Percentiles rank a stretch among this genome's conserved stretches.
These are phyloP conservation scores for Hypsizygus marmoreus DNA, from an alignment of 768 basidiomycete genomes.

Conservation along the genomic window DNA sequence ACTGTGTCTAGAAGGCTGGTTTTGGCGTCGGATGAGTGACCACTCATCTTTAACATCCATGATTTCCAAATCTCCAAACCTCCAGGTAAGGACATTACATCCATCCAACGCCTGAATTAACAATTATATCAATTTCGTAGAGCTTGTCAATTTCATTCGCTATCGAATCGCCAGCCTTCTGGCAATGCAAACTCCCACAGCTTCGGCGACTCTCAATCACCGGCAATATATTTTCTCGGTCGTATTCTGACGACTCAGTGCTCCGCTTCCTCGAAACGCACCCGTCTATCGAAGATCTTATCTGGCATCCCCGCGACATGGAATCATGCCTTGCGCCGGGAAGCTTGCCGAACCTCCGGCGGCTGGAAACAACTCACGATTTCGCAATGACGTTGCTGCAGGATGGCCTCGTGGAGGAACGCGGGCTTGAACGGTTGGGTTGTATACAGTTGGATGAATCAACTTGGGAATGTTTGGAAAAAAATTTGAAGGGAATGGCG, in stretches of 20 bases:
- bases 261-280: constrained; percentile 23
- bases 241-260: constrained; percentile 11
- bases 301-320: constrained; percentile 24
- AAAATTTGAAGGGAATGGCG: constrained; percentile 17
- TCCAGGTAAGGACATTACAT: neutral
- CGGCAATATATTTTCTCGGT: constrained; percentile 6
- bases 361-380: constrained; percentile 15
- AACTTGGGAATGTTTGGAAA: constrained; percentile 18
- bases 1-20: neutral
- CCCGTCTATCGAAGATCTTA: constrained; percentile 24
- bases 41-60: neutral
- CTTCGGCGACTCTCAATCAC: constrained; percentile 21
- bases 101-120: neutral
- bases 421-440: constrained; percentile 20
- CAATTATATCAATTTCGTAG: neutral
- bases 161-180: constrained; percentile 1
- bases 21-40: neutral
- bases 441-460: constrained; percentile 19
- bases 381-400: constrained; percentile 20
- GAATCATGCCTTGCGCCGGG: constrained; percentile 12
- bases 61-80: neutral
- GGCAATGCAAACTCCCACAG: constrained; percentile 13
- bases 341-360: constrained; percentile 21
- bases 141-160: constrained; percentile 1
- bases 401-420: constrained; percentile 13